Evolutionary conservation across 768 basidiomycete genomes (phyloP), one percentile per base, ranked within the genome.

Genomic region (Asterophora parasitica): DNA sequence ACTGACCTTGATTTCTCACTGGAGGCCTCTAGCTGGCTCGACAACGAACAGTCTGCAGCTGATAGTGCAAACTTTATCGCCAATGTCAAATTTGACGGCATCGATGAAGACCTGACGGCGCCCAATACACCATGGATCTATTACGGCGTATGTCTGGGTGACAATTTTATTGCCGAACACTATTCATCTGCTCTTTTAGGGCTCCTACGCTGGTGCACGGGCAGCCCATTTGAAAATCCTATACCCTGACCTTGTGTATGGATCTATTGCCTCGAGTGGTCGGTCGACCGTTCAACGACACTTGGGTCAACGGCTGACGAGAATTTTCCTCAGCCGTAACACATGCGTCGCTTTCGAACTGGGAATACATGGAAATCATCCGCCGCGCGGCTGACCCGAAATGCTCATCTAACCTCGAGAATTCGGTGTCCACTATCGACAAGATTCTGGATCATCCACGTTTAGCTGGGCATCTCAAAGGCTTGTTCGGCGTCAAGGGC

Each of bases 41-140:
- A 84, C 58, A 97, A 97, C 47, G 86, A 78, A 11, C 94, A 97
- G 61, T 76, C 93, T 2, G 79, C 89, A 1, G 87, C 88, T 4
- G 95, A 99, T 68, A 92, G 90, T 31, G 93, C 92, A 4, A 80
- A 87, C 65, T 96, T 99, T 61, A 92, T 96, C 79, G 70, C 76
- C 6, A 79, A 84, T 51, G 80, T 95, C 61, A 77, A 82, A 57
- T 85, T 94, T 56, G 65, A 74, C 6, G 86, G 81, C 1, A 79
- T 93, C 41, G 66, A 76, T 1, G 83, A 85, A 57, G 78, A 88
- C 58, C 58, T 91, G 54, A 85, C 84, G 13, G 77, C 89, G 9
- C 79, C 85, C 13, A 69, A 68, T 23, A 84, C 84, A 1, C 88
- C 89, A 7, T 92, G 90, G 90, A 91, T 92, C 46, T 92, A 95